Conservation (phyloP, 306 rosid genomes). For the Mucuna pruriens region DNA sequence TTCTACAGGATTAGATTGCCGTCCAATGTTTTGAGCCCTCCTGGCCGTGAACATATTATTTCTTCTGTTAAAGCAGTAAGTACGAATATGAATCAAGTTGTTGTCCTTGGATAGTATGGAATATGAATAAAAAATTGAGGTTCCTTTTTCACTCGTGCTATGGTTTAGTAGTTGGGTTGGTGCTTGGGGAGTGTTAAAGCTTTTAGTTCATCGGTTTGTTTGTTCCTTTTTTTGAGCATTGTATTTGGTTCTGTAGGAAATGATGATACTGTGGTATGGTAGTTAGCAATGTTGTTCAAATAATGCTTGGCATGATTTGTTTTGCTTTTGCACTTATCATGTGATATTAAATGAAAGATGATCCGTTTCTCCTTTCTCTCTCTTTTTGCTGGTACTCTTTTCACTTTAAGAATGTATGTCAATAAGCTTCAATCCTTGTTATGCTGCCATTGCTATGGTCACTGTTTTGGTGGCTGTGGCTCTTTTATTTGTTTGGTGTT, state of each 20-base stretch:
- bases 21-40: constrained; percentile 72
- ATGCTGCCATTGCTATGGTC: constrained; percentile 9
- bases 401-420: background rate
- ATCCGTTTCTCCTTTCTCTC: background rate
- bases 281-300: background rate
- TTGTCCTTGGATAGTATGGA: background rate
- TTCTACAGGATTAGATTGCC: constrained; percentile 89
- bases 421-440: constrained; percentile 11
- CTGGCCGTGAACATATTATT: constrained; percentile 69
- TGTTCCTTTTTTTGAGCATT: constrained; percentile 18
- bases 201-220: constrained; percentile 9
- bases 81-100: constrained; percentile 27
- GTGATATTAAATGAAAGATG: constrained; percentile 17
- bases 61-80: constrained; percentile 93
- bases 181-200: constrained; percentile 3
- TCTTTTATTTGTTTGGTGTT: constrained; percentile 19
- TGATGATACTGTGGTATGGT: constrained; percentile 2
- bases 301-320: background rate
- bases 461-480: constrained; percentile 20
- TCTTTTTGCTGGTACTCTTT: background rate
- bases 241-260: constrained; percentile 13
- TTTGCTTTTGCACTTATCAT: background rate
- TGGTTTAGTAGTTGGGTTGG: constrained; percentile 23
- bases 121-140: background rate
- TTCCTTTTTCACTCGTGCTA: background rate